phyloP scores from a whole-genome alignment of 257 asterid species.

The Eucommia ulmoides region DNA sequence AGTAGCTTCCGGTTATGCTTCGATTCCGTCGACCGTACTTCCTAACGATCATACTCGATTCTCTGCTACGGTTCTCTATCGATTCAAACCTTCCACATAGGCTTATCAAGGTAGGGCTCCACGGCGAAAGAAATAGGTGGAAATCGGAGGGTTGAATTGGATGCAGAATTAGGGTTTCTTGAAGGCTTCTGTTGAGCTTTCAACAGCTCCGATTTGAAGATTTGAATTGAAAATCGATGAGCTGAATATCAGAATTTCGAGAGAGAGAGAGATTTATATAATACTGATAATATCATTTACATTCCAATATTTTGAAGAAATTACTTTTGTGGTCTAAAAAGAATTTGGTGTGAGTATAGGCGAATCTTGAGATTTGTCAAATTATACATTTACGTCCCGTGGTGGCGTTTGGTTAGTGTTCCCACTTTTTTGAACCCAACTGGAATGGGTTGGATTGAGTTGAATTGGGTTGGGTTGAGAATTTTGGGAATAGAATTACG shows the following conservation, averaged over 20 bases:
- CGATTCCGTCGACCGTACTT: slow-evolving; percentile 53
- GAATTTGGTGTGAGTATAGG: too few species aligned
- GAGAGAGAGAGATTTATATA: background rate
- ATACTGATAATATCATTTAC: background rate
- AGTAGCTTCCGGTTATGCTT: slow-evolving; percentile 31
- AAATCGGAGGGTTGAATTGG: background rate
- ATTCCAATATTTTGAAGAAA: background rate
- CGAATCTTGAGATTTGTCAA: too few species aligned
- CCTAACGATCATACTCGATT: slow-evolving; percentile 29
- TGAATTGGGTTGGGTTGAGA: too few species aligned
- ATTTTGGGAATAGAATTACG: too few species aligned
- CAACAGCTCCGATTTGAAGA: background rate
- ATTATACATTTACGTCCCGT: too few species aligned
- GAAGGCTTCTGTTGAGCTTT: too few species aligned
- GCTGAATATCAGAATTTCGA: background rate
- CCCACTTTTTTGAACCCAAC: too few species aligned
- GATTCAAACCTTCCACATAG: slow-evolving; percentile 10
- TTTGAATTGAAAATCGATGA: background rate
- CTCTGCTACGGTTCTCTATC: background rate
- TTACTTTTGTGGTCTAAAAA: too few species aligned
- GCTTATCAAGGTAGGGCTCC: background rate
- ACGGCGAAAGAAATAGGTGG: background rate
- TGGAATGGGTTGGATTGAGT: too few species aligned
- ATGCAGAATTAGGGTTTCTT: background rate
- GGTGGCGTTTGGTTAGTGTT: too few species aligned